Percentiles rank a stretch among this genome's conserved stretches.
Evolutionary conservation across 108 stramenopile species (phyloP).

Genomic region (Bacterosira constricta): DNA sequence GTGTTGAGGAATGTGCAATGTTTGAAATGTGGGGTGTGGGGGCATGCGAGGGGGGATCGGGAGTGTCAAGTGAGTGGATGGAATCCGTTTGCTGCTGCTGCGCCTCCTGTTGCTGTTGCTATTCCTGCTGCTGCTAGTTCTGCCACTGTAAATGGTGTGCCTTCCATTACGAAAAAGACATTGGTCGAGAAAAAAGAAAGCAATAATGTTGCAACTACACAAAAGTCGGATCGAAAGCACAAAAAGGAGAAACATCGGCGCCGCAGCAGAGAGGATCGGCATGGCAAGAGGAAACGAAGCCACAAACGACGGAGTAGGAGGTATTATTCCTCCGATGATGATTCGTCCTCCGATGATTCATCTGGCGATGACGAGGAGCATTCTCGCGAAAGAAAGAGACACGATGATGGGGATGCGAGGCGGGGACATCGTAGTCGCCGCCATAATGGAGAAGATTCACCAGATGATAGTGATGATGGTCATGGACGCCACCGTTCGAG

Average conservation of each 20-base stretch:
- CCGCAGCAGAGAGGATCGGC: not conserved
- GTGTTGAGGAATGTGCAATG: conserved; percentile 83
- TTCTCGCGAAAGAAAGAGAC: conserved; percentile 5
- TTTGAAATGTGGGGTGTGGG: conserved; percentile 81
- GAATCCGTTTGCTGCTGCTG: conserved; percentile 73
- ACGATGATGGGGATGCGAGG: not conserved
- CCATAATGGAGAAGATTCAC: not conserved
- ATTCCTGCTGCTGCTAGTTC: conserved; percentile 1
- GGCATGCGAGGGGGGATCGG: conserved; percentile 80
- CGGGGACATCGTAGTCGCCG: not conserved
- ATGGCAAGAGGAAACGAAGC: not conserved
- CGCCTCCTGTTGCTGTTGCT: not conserved
- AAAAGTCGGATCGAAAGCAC: conserved; percentile 1
- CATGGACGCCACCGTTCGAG: not conserved
- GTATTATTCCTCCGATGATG: conserved; percentile 3
- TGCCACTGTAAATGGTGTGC: not conserved
- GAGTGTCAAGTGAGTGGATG: conserved; percentile 81
- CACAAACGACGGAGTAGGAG: conserved; percentile 12
- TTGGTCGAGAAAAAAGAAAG: no score
- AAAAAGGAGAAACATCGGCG: conserved; percentile 9
- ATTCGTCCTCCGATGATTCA: conserved; percentile 13
- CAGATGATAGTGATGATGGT: not conserved
- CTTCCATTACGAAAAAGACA: no score
- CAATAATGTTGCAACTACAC: no score
- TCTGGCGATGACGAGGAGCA: not conserved